These are phyloP conservation scores for Paxillus rubicundulus DNA, from an alignment of 768 basidiomycete species.

Conservation along the genomic window DNA sequence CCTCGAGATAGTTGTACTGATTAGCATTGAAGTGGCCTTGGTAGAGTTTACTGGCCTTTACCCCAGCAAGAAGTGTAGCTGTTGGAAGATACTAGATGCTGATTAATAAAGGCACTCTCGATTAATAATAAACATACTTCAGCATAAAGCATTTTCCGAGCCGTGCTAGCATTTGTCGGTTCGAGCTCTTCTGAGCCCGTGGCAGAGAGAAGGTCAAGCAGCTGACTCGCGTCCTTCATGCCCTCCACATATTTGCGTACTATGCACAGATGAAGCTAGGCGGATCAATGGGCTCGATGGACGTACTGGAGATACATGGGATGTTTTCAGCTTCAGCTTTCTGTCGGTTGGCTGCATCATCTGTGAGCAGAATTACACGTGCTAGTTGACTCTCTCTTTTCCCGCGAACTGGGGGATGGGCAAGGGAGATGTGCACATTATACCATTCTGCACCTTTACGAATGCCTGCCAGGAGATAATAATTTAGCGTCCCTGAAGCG, in stretches of 20 bases:
- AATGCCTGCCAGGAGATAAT: slow-evolving; percentile 56
- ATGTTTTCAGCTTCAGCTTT: slow-evolving; percentile 71
- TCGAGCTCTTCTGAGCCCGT: slow-evolving; percentile 61
- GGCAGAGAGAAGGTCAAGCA: slow-evolving; percentile 81
- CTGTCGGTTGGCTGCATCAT: slow-evolving; percentile 81
- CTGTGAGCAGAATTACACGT: slow-evolving; percentile 77
- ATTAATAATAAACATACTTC: slow-evolving; percentile 48
- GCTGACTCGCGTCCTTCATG: slow-evolving; percentile 56
- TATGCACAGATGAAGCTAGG: slow-evolving; percentile 24
- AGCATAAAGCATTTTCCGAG: slow-evolving; percentile 64
- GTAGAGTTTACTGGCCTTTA: slow-evolving; percentile 80
- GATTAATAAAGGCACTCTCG: neutral
- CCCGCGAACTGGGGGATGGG: slow-evolving; percentile 50
- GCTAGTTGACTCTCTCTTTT: slow-evolving; percentile 46
- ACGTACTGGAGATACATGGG: slow-evolving; percentile 57
- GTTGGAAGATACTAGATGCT: slow-evolving; percentile 69
- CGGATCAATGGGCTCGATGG: neutral
- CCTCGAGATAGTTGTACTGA: slow-evolving; percentile 94
- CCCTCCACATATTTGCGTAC: slow-evolving; percentile 82
- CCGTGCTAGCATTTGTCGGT: slow-evolving; percentile 53
- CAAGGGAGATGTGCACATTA: slow-evolving; percentile 61
- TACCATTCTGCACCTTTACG: slow-evolving; percentile 89
- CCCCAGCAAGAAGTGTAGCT: slow-evolving; percentile 69
- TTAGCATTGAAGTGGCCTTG: slow-evolving; percentile 96
- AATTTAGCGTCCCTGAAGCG: no score